These are phyloP conservation scores for Aeschynomene evenia DNA, from an alignment of 306 rosid genomes.

Conservation along the genomic window DNA sequence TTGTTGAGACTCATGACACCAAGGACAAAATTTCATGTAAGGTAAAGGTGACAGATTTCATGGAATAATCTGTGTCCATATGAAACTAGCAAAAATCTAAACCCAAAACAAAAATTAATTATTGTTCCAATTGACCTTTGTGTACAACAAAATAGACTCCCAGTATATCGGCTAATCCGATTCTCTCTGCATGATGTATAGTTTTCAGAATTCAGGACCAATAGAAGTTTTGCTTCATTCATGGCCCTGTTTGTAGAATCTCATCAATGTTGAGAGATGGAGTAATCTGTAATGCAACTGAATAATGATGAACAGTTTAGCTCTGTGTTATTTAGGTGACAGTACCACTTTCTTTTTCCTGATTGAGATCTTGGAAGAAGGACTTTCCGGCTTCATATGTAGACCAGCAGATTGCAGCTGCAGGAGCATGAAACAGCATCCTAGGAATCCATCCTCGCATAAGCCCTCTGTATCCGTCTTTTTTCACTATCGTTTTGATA, in stretches of 20 bases:
- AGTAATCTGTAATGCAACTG: conserved; percentile 30
- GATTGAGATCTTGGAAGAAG: conserved; percentile 68
- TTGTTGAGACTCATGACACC: conserved; percentile 1
- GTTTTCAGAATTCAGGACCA: conserved; percentile 30
- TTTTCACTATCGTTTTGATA: conserved; percentile 60
- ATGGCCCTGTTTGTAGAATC: conserved; percentile 19
- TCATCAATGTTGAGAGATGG: conserved; percentile 12
- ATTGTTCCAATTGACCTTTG: conserved; percentile 28
- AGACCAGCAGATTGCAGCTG: conserved; percentile 98
- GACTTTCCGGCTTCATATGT: conserved; percentile 90
- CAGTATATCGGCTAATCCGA: conserved; percentile 25
- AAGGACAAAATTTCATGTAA: conserved; percentile 13
- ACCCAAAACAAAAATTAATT: background rate
- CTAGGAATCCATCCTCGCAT: conserved; percentile 96
- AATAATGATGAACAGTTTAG: conserved; percentile 31
- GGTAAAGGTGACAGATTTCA: background rate
- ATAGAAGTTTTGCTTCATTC: conserved; percentile 33
- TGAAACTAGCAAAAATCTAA: conserved; percentile 16
- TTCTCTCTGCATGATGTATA: conserved; percentile 27
- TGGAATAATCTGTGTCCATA: conserved; percentile 1
- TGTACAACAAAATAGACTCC: conserved; percentile 30
- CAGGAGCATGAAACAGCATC: conserved; percentile 98
- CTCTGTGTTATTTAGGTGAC: conserved; percentile 39
- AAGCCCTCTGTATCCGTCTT: conserved; percentile 87
- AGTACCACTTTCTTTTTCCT: conserved; percentile 33